Conservation (phyloP, 2,329 filamentous ascomycete species). For the Onygena corvina region DNA sequence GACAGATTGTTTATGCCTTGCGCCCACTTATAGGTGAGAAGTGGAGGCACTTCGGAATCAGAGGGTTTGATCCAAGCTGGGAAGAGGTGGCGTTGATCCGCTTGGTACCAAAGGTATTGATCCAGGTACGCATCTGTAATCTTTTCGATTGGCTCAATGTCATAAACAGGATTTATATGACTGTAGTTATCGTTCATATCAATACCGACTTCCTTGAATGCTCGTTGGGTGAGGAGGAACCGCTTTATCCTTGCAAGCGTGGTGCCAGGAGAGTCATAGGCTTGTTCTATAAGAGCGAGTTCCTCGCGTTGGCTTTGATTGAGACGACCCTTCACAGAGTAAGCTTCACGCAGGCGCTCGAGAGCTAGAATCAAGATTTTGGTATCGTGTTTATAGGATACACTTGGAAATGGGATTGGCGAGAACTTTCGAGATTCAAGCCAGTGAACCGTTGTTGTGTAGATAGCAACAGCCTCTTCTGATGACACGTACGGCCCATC, state of each 20-base stretch:
- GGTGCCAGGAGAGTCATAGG: slow-evolving; percentile 93
- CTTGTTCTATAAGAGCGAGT: slow-evolving; percentile 90
- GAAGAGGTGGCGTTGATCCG: slow-evolving; percentile 92
- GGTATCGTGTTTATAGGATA: slow-evolving; percentile 98
- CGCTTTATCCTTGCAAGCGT: slow-evolving; percentile 94
- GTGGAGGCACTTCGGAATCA: slow-evolving; percentile 88
- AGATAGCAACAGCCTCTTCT: slow-evolving; percentile 95
- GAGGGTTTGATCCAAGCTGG: slow-evolving; percentile 99
- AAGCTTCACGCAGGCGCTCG: slow-evolving; percentile 84
- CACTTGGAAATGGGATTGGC: slow-evolving; percentile 94
- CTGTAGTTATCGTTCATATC: slow-evolving; percentile 99
- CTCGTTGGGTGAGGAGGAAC: slow-evolving; percentile 88
- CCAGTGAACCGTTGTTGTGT: slow-evolving; percentile 98
- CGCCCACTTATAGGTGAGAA: slow-evolving; percentile 96
- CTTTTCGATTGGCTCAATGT: slow-evolving; percentile 98
- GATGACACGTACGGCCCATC: slow-evolving; percentile 97
- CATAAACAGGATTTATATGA: slow-evolving; percentile 97
- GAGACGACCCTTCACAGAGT: slow-evolving; percentile 90
- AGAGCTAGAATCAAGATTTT: slow-evolving; percentile 95
- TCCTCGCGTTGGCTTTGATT: slow-evolving; percentile 98
- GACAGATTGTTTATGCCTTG: slow-evolving; percentile 98
- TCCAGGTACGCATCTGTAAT: slow-evolving; percentile 98
- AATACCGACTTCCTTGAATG: slow-evolving; percentile 98
- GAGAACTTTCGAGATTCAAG: slow-evolving; percentile 96
- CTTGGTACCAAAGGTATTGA: slow-evolving; percentile 98